phyloP scores from a whole-genome alignment of 768 basidiomycete genomes.

The Terana coerulea region DNA sequence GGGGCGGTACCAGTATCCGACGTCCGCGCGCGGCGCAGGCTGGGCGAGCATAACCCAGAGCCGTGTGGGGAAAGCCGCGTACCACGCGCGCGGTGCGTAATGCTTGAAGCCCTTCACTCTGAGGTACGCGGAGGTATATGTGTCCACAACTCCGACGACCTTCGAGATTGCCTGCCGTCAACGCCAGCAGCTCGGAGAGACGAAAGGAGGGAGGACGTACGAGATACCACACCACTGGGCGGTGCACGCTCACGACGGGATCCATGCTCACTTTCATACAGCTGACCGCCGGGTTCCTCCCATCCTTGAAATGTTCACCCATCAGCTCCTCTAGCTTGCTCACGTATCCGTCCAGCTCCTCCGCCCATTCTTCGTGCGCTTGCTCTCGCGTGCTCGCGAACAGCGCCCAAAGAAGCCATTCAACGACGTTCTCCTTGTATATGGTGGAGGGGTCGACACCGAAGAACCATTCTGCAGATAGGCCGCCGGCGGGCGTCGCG shows the following conservation, averaged over 20 bases:
- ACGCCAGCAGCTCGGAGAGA: background rate
- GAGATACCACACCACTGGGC: constrained; percentile 63
- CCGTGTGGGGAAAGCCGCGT: constrained; percentile 51
- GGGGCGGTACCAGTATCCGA: constrained; percentile 47
- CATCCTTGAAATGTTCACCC: constrained; percentile 38
- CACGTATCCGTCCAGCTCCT: constrained; percentile 50
- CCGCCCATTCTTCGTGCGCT: constrained; percentile 36
- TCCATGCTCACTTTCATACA: constrained; percentile 55
- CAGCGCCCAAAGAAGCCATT: constrained; percentile 67
- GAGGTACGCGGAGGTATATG: constrained; percentile 37
- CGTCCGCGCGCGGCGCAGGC: constrained; percentile 28
- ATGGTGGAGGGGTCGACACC: constrained; percentile 25
- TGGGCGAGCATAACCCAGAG: constrained; percentile 42
- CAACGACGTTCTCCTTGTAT: constrained; percentile 44
- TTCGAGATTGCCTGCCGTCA: constrained; percentile 25
- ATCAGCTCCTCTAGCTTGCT: constrained; percentile 35
- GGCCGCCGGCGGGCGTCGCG: constrained; percentile 22
- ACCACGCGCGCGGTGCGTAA: constrained; percentile 34
- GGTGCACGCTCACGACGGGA: constrained; percentile 48
- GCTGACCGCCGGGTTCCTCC: constrained; percentile 33
- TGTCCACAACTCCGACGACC: constrained; percentile 54
- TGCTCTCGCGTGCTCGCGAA: constrained; percentile 41
- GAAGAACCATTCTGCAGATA: constrained; percentile 53
- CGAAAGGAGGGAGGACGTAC: constrained; percentile 32
- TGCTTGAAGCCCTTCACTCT: constrained; percentile 49